Evolutionary conservation across 2,329 filamentous ascomycete genomes (phyloP).

Genomic region (Calonectria fujianensis): DNA sequence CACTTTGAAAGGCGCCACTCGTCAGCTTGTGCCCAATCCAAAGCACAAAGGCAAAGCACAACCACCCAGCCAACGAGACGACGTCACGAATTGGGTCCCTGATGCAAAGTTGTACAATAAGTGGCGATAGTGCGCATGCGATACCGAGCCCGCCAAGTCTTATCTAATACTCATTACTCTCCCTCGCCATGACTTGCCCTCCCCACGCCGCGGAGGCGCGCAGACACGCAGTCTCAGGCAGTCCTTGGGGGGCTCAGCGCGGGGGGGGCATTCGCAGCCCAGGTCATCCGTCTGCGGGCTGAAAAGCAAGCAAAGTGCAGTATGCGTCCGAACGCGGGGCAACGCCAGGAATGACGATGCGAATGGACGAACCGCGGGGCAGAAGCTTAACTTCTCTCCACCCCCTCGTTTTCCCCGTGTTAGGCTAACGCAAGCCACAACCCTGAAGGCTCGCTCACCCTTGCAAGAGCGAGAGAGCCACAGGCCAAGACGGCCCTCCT

Average conservation of each 20-base stretch:
- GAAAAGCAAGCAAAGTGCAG: conserved; percentile 20
- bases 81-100: conserved; percentile 22
- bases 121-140: conserved; percentile 12
- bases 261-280: conserved; percentile 5
- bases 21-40: conserved; percentile 27
- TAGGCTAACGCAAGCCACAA: conserved; percentile 55
- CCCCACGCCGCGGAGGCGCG: conserved; percentile 32
- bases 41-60: neutral
- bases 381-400: conserved; percentile 39
- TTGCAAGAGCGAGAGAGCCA: conserved; percentile 6
- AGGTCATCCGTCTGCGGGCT: conserved; percentile 19
- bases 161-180: conserved; percentile 29
- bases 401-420: conserved; percentile 54
- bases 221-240: conserved; percentile 3
- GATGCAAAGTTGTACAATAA: conserved; percentile 10
- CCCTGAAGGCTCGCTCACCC: conserved; percentile 36
- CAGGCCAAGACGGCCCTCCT: conserved; percentile 18
- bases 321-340: conserved; percentile 22
- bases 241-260: conserved; percentile 8
- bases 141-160: conserved; percentile 10
- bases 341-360: conserved; percentile 20
- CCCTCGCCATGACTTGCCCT: conserved; percentile 8
- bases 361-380: conserved; percentile 34
- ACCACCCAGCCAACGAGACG: conserved; percentile 16
- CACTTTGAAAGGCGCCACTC: conserved; percentile 28